Evolutionary conservation across 2,329 filamentous ascomycete species (phyloP), one percentile per base, ranked within the genome.

Genomic region (Sporothrix curviconia): DNA sequence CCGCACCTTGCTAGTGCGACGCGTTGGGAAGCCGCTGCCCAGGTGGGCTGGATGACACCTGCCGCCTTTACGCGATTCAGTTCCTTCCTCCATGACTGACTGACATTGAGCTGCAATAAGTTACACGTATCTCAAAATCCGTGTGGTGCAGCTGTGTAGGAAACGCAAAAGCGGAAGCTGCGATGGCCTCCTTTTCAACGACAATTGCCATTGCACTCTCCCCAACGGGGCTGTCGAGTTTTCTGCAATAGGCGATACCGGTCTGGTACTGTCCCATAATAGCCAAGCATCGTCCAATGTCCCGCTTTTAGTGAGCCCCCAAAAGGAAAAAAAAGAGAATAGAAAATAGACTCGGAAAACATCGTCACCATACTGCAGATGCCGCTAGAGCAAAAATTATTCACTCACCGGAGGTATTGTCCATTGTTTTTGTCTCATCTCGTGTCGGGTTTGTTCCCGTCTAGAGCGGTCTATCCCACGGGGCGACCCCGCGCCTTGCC

Each of bases 401-500:
- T 30, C 43, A 46, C 43, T 28, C 43, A 46, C 4, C 28, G 17
- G 46, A 49, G 50, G n/a, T 53, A 19, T 39, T 43, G 24, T 40
- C 40, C 25, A 17, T 39, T 49, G 46, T 52, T 43, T 46, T 30
- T 6, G 28, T 32, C 28, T 32, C 28, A 5, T 51, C 47, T 50
- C 47, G 47, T 37, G 32, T 50, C 30, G 15, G 24, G 15, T 46
- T 25, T 42, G 24, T 28, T 39, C 44, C 19, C 5, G 24, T 42
- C 32, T 50, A 34, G 50, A 37, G 12, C 39, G 24, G 36, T 30
- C 25, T 32, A 42, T 36, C 39, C 7, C 19, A 22, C n/a, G 7
- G 22, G n/a, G 15, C 12, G 34, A 56, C 47, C 55, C 55, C 46
- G 47, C 55, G 55, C 46, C n/a, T n/a, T n/a, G n/a, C 47, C 47